Conservation (phyloP, 1,139 yeast species). For the Saccharomyces uvarum region DNA sequence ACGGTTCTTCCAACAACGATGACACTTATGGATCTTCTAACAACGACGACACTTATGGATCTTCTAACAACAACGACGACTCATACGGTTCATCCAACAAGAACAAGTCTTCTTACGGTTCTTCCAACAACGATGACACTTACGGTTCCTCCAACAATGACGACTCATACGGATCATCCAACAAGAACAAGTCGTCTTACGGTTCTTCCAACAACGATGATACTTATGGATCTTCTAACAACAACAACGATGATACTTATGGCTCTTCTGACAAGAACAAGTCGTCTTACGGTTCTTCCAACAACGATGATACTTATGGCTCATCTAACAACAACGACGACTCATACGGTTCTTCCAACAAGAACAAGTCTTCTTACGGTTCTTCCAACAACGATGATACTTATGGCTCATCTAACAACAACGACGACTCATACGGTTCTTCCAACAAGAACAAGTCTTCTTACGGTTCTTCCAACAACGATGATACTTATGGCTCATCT, state of each 20-base stretch:
- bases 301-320: slow-evolving; percentile 24
- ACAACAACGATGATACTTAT: slow-evolving; percentile 9
- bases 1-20: slow-evolving; percentile 6
- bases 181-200: slow-evolving; percentile 3
- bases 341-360: slow-evolving; percentile 18
- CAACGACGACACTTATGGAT: slow-evolving; percentile 12
- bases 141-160: slow-evolving; percentile 7
- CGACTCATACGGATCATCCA: slow-evolving; percentile 12
- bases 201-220: slow-evolving; percentile 13
- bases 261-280: slow-evolving; percentile 10
- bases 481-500: slow-evolving; percentile 15
- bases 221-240: slow-evolving; percentile 8
- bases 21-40: slow-evolving; percentile 12
- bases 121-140: slow-evolving; percentile 12
- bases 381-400: slow-evolving; percentile 13
- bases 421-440: slow-evolving; percentile 15
- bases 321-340: slow-evolving; percentile 14
- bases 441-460: slow-evolving; percentile 15
- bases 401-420: slow-evolving; percentile 23
- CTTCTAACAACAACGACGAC: slow-evolving; percentile 18
- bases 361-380: slow-evolving; percentile 7
- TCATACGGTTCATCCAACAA: slow-evolving; percentile 20
- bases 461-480: slow-evolving; percentile 11
- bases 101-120: slow-evolving; percentile 6
- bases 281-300: not conserved